Percentiles rank a stretch among this genome's conserved stretches.
phyloP scores from a whole-genome alignment of 108 stramenopile genomes.

The Skeletonema marinoi region DNA sequence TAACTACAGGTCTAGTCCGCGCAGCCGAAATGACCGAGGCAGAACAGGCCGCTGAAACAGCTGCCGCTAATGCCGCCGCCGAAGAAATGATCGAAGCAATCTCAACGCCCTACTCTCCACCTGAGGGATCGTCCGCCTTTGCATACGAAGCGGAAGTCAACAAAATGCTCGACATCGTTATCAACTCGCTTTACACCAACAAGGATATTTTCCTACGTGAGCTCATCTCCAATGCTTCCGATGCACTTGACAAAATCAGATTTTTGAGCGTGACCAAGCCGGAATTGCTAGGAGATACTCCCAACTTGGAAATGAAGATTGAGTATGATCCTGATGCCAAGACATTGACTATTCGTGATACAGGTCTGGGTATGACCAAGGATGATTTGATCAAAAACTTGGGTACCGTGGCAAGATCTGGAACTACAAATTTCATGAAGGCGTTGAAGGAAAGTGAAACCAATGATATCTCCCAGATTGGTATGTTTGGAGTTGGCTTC shows the following conservation, averaged over 20 bases:
- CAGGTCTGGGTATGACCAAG: constrained; percentile 98
- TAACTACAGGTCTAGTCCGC: constrained; percentile 3
- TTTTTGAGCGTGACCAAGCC: constrained; percentile 91
- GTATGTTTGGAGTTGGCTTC: constrained; percentile 99
- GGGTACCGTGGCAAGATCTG: constrained; percentile 98
- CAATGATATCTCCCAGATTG: constrained; percentile 91
- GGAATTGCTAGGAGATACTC: constrained; percentile 72
- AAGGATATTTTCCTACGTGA: constrained; percentile 97
- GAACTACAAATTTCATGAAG: constrained; percentile 99
- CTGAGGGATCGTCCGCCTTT: constrained; percentile 45
- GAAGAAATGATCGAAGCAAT: constrained; percentile 22
- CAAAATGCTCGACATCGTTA: constrained; percentile 99
- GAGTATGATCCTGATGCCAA: constrained; percentile 87
- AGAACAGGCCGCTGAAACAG: constrained; percentile 42
- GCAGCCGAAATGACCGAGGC: constrained; percentile 36
- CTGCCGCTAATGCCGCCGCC: constrained; percentile 34
- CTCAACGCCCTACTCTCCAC: constrained; percentile 37
- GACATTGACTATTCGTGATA: constrained; percentile 96
- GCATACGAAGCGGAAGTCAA: constrained; percentile 98
- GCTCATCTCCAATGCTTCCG: constrained; percentile 97
- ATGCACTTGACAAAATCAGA: constrained; percentile 98
- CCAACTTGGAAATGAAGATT: constrained; percentile 90
- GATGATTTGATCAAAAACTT: constrained; percentile 94
- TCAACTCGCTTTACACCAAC: constrained; percentile 99
- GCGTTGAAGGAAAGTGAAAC: constrained; percentile 80